Evolutionary conservation across 2,329 filamentous ascomycete genomes (phyloP), one percentile per base, ranked within the genome.

Genomic region (Trichoderma arundinaceum): DNA sequence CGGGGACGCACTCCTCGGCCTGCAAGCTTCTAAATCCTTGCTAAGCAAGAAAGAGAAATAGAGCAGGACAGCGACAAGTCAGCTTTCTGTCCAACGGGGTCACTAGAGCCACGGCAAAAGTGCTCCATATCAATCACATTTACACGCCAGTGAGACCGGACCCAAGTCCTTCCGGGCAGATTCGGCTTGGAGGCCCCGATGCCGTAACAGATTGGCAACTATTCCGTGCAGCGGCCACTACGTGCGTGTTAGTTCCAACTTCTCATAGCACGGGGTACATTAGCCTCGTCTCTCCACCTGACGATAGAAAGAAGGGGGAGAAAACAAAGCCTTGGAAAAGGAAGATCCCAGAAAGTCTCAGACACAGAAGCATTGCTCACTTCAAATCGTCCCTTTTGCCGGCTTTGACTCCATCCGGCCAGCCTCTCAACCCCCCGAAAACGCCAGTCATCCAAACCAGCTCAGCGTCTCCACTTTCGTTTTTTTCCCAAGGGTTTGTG

Each of bases 391-490:
- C 4, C 4, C 22, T 28, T 28, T 28, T 28, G 22, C 22, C 22
- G 22, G 22, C 22, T 51, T 32, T 33, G 48, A n/a, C 49, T 32
- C 49, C 17, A 38, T 53, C 49, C 49, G 49, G 49, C 33, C 49
- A 53, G 33, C 48, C 33, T 51, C 33, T 10, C 35, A 28, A 51
- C 28, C 49, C 32, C 32, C 39, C 39, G 22, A 41, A 51, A 51
- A 39, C 57, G 58, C 58, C 58, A 51, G 46, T 52, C 58, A 51
- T 49, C 58, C 19, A 49, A 61, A 41, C 57, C 58, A 43, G 39
- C 54, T 41, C 54, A 43, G n/a, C 15, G 58, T 39, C 58, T 15
- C 58, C 58, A 61, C 58, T 52, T 51, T 28, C 35, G 28, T 13
- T 38, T 15, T 35, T 46, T 41, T 33, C 12, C 41, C 22, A 2